Percentiles rank a stretch among this genome's conserved stretches.
Evolutionary conservation across 78 protist genomes (phyloP).

Genomic region (Dictyostelium brefeldianum): DNA sequence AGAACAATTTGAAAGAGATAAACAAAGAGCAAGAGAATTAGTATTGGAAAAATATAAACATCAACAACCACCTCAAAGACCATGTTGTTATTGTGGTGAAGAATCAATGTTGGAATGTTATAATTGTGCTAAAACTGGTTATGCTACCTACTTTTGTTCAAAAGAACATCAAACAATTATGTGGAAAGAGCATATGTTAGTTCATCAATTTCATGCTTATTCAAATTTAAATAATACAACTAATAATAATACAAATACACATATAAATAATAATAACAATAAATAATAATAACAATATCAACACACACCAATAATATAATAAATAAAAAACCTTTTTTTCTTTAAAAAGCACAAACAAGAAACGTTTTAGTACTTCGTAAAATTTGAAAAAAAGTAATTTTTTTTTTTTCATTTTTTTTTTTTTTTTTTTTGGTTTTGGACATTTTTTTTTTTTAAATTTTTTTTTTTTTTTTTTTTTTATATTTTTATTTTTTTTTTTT

Average conservation of each 20-base stretch:
- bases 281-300: slow-evolving; percentile 8
- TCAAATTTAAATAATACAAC: neutral
- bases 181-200: slow-evolving; percentile 78
- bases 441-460: neutral
- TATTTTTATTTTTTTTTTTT: neutral
- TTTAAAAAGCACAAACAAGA: neutral
- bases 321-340: neutral
- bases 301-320: neutral
- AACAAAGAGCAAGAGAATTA: slow-evolving; percentile 47
- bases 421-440: neutral
- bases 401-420: neutral
- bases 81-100: slow-evolving; percentile 83
- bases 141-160: slow-evolving; percentile 79
- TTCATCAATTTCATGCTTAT: slow-evolving; percentile 34
- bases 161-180: slow-evolving; percentile 77
- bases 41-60: slow-evolving; percentile 52
- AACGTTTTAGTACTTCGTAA: neutral
- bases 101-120: slow-evolving; percentile 78
- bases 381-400: neutral
- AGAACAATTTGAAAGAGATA: slow-evolving; percentile 70
- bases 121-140: slow-evolving; percentile 59
- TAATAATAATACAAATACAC: neutral
- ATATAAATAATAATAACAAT: neutral
- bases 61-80: slow-evolving; percentile 67
- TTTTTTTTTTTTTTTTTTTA: neutral